Percentiles rank a stretch among this genome's conserved stretches.
Conservation (phyloP, 2,329 filamentous ascomycete genomes). For the Fusarium staphyleae region DNA sequence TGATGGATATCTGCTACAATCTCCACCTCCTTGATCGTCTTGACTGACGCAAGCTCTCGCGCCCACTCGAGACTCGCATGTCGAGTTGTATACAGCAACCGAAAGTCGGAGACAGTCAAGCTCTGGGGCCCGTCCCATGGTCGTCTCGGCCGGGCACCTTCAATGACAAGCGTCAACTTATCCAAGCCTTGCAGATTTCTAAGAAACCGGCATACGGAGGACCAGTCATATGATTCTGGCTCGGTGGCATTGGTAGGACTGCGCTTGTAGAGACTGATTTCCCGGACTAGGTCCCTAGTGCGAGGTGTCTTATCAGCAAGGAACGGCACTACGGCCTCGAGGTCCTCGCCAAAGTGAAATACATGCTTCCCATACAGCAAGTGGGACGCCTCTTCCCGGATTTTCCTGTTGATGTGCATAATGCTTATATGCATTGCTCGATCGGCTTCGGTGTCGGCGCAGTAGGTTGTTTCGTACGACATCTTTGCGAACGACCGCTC, state of each 20-base stretch:
- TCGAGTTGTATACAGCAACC: constrained; percentile 52
- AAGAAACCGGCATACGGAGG: constrained; percentile 60
- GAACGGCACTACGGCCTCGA: constrained; percentile 68
- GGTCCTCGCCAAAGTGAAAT: constrained; percentile 66
- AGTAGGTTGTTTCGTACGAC: constrained; percentile 62
- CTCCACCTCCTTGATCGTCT: constrained; percentile 57
- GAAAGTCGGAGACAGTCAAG: constrained; percentile 56
- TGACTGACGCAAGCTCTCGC: constrained; percentile 59
- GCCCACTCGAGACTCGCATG: constrained; percentile 65
- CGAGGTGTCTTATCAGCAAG: constrained; percentile 61
- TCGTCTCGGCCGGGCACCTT: constrained; percentile 61
- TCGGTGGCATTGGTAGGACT: constrained; percentile 52
- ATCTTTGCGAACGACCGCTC: constrained; percentile 50
- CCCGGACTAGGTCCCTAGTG: constrained; percentile 55
- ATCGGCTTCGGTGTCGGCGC: constrained; percentile 28
- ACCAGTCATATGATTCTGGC: constrained; percentile 57
- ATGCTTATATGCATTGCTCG: constrained; percentile 52
- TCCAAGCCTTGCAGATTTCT: constrained; percentile 48
- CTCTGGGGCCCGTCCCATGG: constrained; percentile 57
- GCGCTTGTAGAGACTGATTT: constrained; percentile 63
- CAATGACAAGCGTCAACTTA: constrained; percentile 58
- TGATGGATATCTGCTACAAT: constrained; percentile 62
- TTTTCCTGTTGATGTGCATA: constrained; percentile 54
- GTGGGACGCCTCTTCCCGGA: constrained; percentile 63
- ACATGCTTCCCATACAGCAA: constrained; percentile 62